Conservation (phyloP, 1,284 basidiomycete species). For the Earliella scabrosa region DNA sequence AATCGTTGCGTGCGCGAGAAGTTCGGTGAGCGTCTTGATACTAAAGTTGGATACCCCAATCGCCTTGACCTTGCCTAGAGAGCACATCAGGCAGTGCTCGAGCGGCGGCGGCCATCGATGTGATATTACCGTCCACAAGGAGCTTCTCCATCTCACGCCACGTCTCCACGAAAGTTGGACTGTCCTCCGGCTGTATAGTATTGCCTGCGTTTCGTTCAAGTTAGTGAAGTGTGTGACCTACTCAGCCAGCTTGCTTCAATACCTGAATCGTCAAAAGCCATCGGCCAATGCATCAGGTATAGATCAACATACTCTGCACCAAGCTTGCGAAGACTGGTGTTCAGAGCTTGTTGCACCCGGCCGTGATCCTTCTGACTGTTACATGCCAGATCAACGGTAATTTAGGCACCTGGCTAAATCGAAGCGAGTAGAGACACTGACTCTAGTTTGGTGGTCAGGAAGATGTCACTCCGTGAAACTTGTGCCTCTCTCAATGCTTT, state of each 20-base stretch:
- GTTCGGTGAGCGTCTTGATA: slow-evolving; percentile 46
- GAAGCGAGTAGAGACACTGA: slow-evolving; percentile 14
- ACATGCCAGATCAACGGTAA: no score
- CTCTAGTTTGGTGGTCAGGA: slow-evolving; percentile 45
- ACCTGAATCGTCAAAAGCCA: slow-evolving; percentile 26
- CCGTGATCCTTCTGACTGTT: slow-evolving; percentile 53
- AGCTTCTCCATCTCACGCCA: slow-evolving; percentile 25
- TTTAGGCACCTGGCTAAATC: no score
- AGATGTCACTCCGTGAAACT: slow-evolving; percentile 46
- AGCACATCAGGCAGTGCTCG: slow-evolving; percentile 40
- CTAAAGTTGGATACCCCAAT: slow-evolving; percentile 73
- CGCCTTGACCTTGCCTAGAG: slow-evolving; percentile 42
- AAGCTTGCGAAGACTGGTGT: slow-evolving; percentile 57
- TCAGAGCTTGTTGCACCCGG: slow-evolving; percentile 62
- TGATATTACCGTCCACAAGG: slow-evolving; percentile 34
- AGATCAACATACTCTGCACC: slow-evolving; percentile 63
- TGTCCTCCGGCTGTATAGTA: slow-evolving; percentile 16
- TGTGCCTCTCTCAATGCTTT: slow-evolving; percentile 43
- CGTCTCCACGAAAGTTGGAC: slow-evolving; percentile 25
- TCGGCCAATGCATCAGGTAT: slow-evolving; percentile 27
- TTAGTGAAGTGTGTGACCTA: not conserved
- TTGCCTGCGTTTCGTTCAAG: not conserved
- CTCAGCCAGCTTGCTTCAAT: slow-evolving; percentile 25
- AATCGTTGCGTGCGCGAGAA: slow-evolving; percentile 42
- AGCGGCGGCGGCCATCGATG: slow-evolving; percentile 17